Base-by-base conservation (phyloP, 2,329 filamentous ascomycete species). In the Cercospora brassicicola region DNA sequence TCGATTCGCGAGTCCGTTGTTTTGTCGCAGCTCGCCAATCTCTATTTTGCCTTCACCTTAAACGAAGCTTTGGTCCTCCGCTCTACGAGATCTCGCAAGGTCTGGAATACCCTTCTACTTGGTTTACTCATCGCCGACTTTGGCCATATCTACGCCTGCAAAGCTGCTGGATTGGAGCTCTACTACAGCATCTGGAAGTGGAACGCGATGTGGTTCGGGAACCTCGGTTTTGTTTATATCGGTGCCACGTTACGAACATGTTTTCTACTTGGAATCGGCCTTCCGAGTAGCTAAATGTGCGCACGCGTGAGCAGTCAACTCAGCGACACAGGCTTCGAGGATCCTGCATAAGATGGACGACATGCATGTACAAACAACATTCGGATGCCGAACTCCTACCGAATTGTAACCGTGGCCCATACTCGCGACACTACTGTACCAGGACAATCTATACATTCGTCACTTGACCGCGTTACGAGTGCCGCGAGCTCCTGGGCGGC, bases 31-130 rank as follows among this genome's bases (percentile, higher is more conserved):
- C 85, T 94, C 33, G 90, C 90, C 53, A 94, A 93, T 79, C 83
- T 94, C 70, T 94, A 94, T 80, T 79, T 94, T 45, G 86, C 91
- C 67, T 92, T 94, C 78, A 88, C 90, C 65, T 80, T 94, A 75
- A 92, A 91, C 80, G 91, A 95, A 80, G 90, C 90, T 1, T 80
- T 93, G 26, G 89, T 94, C 11, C 84, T 94, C 71, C 88, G 92
- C 51, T 84, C 86, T 15, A 92, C 91, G 6, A 81, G 82, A 60
- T 89, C 93, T 80, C 76, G 89, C 36, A 82, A 83, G 26, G 91
- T 94, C 66, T 94, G 91, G 91, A 84, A 82, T 71, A 83, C 86
- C 0, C 83, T 94, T 28, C 81, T 94, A 4, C 80, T 90, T 56
- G 88, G 86, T 42, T 81, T 94, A 67, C 83, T 94, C 33, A 77